These are phyloP conservation scores for Calonectria pteridis DNA, from an alignment of 2,329 filamentous ascomycete species.

Conservation along the genomic window DNA sequence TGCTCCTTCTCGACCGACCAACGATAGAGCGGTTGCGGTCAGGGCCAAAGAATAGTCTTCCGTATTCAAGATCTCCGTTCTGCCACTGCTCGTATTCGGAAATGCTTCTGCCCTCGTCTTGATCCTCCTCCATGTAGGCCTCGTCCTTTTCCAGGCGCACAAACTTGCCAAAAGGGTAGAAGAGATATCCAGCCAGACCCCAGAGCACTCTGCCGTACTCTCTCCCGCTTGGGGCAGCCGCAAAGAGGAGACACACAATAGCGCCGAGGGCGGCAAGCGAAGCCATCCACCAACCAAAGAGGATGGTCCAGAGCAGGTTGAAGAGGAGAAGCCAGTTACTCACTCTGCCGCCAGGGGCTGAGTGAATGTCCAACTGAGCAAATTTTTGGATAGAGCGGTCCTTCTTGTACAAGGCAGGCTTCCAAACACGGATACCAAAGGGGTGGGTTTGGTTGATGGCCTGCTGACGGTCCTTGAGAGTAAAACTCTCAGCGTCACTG, in stretches of 20 bases:
- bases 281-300: constrained; percentile 97
- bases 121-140: constrained; percentile 92
- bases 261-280: constrained; percentile 80
- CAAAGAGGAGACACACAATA: constrained; percentile 82
- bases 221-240: constrained; percentile 81
- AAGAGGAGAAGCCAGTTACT: constrained; percentile 87
- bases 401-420: constrained; percentile 98
- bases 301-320: constrained; percentile 89
- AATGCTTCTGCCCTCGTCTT: constrained; percentile 95
- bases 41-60: constrained; percentile 94
- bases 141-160: constrained; percentile 95
- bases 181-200: constrained; percentile 86
- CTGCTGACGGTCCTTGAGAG: constrained; percentile 94
- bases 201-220: constrained; percentile 90
- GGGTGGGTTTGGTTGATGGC: constrained; percentile 99
- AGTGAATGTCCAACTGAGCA: constrained; percentile 97
- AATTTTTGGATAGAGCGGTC: constrained; percentile 95
- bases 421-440: constrained; percentile 99
- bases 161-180: constrained; percentile 98
- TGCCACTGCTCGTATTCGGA: constrained; percentile 99
- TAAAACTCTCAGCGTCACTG: constrained; percentile 97
- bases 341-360: constrained; percentile 88
- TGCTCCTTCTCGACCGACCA: constrained; percentile 86
- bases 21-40: constrained; percentile 82
- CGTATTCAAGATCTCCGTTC: constrained; percentile 95